These are phyloP conservation scores for Phoma sp. DNA, from an alignment of 2,329 filamentous ascomycete genomes.

Conservation along the genomic window DNA sequence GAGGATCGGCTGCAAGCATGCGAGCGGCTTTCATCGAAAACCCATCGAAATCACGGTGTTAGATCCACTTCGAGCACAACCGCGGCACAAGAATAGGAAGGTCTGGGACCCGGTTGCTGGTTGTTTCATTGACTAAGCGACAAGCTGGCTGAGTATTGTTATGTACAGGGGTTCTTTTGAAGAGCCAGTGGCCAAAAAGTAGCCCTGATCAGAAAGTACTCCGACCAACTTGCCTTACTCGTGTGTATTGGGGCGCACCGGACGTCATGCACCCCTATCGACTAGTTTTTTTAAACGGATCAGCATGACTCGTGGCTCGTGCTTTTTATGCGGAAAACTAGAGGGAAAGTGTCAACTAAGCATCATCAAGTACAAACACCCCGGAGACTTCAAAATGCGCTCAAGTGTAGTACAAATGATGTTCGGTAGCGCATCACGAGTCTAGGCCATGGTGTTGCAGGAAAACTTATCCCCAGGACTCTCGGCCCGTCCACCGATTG, in stretches of 20 bases:
- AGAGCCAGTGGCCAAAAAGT: no score
- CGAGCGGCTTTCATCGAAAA: constrained; percentile 9
- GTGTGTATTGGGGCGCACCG: no score
- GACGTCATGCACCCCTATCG: no score
- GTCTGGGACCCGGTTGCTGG: no score
- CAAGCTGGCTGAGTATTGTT: no score
- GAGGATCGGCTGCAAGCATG: constrained; percentile 14
- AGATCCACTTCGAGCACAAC: constrained; percentile 8
- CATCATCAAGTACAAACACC: no score
- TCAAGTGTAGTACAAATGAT: not conserved
- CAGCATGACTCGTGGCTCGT: constrained; percentile 2
- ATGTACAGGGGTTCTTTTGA: no score
- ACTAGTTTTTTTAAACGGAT: no score
- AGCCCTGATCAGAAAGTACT: no score
- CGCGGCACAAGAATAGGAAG: constrained; percentile 5
- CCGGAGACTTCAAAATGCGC: no score
- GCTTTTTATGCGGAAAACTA: constrained; percentile 7
- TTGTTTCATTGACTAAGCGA: no score
- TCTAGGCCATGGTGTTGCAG: constrained; percentile 1
- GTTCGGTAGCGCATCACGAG: not conserved
- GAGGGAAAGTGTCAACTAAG: not conserved
- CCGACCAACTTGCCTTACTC: no score
- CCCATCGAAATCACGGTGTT: constrained; percentile 9
- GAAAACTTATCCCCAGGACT: constrained; percentile 7
- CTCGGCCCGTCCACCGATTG: constrained; percentile 13